Percentiles rank a stretch among this genome's conserved stretches.
Evolutionary conservation across 2,329 filamentous ascomycete genomes (phyloP).

Genomic region (Xylariaceae sp.): DNA sequence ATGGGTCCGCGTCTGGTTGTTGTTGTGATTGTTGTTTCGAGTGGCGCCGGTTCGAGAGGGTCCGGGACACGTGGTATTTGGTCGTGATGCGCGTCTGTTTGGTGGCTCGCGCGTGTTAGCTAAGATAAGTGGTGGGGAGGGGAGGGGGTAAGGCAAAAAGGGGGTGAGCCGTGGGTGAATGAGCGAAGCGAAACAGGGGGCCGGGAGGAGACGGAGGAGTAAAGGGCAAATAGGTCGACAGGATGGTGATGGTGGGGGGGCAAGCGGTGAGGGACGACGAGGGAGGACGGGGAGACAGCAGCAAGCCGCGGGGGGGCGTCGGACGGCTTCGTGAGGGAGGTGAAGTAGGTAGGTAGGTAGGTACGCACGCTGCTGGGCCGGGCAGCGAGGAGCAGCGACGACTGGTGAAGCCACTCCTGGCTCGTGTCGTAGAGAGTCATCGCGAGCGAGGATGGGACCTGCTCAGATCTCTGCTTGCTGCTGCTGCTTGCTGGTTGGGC

Average conservation of each 20-base stretch:
- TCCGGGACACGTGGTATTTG: constrained; percentile 65
- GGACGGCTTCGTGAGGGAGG: too few relatives aligned
- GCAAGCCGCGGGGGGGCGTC: too few relatives aligned
- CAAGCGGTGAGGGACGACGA: background rate
- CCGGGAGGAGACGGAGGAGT: too few relatives aligned
- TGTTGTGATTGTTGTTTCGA: constrained; percentile 9
- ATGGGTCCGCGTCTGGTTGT: constrained; percentile 19
- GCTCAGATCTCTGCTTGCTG: too few relatives aligned
- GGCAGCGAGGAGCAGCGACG: constrained; percentile 75
- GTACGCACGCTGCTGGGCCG: constrained; percentile 69
- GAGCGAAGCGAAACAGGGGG: too few relatives aligned
- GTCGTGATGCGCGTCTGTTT: constrained; percentile 90
- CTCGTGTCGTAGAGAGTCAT: constrained; percentile 80
- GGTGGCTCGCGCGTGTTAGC: too few relatives aligned
- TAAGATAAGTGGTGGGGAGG: constrained; percentile 1
- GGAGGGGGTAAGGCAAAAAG: constrained; percentile 6
- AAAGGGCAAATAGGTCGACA: too few relatives aligned
- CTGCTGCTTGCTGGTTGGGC: too few relatives aligned
- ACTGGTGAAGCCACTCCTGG: constrained; percentile 88
- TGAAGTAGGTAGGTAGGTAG: too few relatives aligned
- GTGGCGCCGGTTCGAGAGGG: constrained; percentile 4
- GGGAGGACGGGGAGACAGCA: constrained; percentile 2
- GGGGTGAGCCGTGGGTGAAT: too few relatives aligned
- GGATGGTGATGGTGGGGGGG: background rate
- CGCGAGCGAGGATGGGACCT: constrained; percentile 19